These are phyloP conservation scores for Aureobasidium sp. DNA, from an alignment of 2,329 filamentous ascomycete species.

Conservation along the genomic window DNA sequence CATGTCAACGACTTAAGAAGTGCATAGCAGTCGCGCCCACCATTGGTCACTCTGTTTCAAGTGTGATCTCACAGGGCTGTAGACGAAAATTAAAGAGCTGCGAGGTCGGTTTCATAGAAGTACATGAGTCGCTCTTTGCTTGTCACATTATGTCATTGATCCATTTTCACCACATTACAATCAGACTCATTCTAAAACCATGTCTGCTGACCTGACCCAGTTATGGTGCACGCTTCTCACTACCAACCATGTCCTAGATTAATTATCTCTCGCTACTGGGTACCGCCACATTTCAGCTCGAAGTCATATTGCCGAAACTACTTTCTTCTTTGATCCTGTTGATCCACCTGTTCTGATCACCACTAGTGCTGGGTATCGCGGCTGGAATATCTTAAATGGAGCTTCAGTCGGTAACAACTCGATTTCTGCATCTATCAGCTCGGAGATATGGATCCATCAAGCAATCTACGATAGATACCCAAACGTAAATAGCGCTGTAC, in stretches of 20 bases:
- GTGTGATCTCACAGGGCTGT: too few relatives aligned
- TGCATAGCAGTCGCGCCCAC: too few relatives aligned
- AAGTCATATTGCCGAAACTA: background rate
- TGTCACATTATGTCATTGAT: too few relatives aligned
- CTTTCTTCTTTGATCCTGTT: background rate
- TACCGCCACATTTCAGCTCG: background rate
- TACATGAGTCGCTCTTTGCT: too few relatives aligned
- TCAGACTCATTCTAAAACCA: too few relatives aligned
- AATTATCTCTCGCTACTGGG: background rate
- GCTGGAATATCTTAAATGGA: background rate
- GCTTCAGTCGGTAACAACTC: background rate
- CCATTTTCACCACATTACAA: too few relatives aligned
- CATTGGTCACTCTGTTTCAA: too few relatives aligned
- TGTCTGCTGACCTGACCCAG: background rate
- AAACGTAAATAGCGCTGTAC: background rate
- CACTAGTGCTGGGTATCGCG: background rate
- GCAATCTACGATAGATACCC: constrained; percentile 1
- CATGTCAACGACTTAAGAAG: too few relatives aligned
- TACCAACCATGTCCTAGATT: background rate
- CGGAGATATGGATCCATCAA: constrained; percentile 1
- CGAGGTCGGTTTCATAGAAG: too few relatives aligned
- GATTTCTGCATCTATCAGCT: background rate
- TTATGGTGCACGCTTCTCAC: background rate
- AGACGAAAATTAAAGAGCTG: too few relatives aligned
- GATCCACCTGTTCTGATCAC: background rate